Conservation (phyloP, 371 early-diverging fungal genomes). For the Lichtheimia corymbifera region DNA sequence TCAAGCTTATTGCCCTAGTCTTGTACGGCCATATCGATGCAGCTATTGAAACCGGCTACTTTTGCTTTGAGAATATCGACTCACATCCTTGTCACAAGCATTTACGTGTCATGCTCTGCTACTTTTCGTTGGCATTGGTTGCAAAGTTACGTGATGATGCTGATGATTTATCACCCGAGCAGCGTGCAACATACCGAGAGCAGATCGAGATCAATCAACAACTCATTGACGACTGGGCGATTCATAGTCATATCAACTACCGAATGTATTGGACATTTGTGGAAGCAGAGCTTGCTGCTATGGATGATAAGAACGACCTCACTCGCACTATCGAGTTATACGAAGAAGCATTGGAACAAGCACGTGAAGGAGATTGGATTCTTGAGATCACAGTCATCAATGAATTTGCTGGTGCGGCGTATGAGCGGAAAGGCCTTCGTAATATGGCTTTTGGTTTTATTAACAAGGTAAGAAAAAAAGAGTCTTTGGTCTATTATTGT, state of each 20-base stretch:
- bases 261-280: slow-evolving; percentile 35
- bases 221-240: slow-evolving; percentile 26
- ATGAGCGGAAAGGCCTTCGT: slow-evolving; percentile 30
- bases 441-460: slow-evolving; percentile 39
- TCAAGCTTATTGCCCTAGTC: slow-evolving; percentile 35
- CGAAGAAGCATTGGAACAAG: slow-evolving; percentile 38
- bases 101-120: slow-evolving; percentile 28
- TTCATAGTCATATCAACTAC: slow-evolving; percentile 29
- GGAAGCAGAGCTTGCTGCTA: slow-evolving; percentile 3
- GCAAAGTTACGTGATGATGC: slow-evolving; percentile 23
- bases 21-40: slow-evolving; percentile 42
- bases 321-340: slow-evolving; percentile 24
- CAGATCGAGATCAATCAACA: slow-evolving; percentile 32
- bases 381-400: slow-evolving; percentile 36
- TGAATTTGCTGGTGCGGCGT: slow-evolving; percentile 43
- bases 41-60: slow-evolving; percentile 35
- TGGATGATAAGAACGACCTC: slow-evolving; percentile 11
- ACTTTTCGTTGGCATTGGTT: slow-evolving; percentile 38
- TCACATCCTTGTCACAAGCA: slow-evolving; percentile 43
- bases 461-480: slow-evolving; percentile 23
- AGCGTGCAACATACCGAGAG: slow-evolving; percentile 11
- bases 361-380: slow-evolving; percentile 33
- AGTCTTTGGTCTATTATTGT: not conserved
- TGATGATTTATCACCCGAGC: slow-evolving; percentile 10
- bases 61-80: slow-evolving; percentile 22